phyloP scores from a whole-genome alignment of 768 basidiomycete species.

The Peribolospora baueri region DNA sequence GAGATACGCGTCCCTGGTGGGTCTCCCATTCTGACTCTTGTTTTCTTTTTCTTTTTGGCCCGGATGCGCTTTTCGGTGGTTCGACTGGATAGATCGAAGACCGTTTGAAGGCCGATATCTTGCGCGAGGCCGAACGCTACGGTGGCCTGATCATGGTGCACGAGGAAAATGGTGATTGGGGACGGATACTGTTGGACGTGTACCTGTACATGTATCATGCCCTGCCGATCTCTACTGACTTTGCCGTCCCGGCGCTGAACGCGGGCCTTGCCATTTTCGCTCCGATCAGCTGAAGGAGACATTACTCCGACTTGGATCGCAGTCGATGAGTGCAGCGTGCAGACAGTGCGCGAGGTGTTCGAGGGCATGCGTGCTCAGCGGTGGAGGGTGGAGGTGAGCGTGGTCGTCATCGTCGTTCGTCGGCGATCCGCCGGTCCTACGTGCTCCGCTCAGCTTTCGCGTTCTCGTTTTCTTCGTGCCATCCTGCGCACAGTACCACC shows the following conservation, averaged over 20 bases:
- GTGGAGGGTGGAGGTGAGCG: slow-evolving; percentile 68
- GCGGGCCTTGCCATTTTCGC: background rate
- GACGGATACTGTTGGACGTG: no score
- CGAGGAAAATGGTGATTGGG: slow-evolving; percentile 44
- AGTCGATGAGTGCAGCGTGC: slow-evolving; percentile 58
- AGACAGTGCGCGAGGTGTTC: slow-evolving; percentile 70
- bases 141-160: slow-evolving; percentile 81
- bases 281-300: slow-evolving; percentile 32
- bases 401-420: no score
- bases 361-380: slow-evolving; percentile 49
- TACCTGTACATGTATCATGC: no score
- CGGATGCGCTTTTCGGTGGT: no score
- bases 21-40: no score
- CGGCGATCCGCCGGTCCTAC: background rate
- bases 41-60: no score
- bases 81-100: slow-evolving; percentile 11
- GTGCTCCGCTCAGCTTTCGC: background rate
- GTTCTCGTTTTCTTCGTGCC: slow-evolving; percentile 5
- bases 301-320: slow-evolving; percentile 85
- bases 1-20: no score
- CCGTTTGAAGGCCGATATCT: slow-evolving; percentile 69
- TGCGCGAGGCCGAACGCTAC: slow-evolving; percentile 59
- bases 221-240: background rate
- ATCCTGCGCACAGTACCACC: slow-evolving; percentile 36
- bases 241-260: background rate